Percentiles rank a stretch among this genome's conserved stretches.
phyloP scores from a whole-genome alignment of 805 yeast genomes.

The Candida arabinofermentans region DNA sequence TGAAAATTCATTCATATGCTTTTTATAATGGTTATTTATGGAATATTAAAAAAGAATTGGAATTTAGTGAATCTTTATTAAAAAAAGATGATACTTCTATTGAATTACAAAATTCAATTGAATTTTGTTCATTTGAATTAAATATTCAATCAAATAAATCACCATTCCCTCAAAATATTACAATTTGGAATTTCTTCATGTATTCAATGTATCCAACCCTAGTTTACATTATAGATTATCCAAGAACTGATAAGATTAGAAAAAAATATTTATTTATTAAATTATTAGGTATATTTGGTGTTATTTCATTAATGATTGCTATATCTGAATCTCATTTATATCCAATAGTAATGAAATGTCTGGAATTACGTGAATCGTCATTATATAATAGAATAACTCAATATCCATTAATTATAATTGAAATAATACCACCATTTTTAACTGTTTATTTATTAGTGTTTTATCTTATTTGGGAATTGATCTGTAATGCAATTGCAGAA shows the following conservation, averaged over 20 bases:
- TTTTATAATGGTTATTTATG: conserved; percentile 90
- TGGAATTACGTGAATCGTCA: conserved; percentile 47
- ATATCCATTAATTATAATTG: conserved; percentile 61
- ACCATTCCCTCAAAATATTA: conserved; percentile 72
- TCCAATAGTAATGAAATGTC: conserved; percentile 64
- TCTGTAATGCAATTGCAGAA: conserved; percentile 86
- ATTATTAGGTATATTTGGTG: conserved; percentile 78
- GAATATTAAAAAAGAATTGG: conserved; percentile 52
- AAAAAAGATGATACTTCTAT: conserved; percentile 34
- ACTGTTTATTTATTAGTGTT: conserved; percentile 72
- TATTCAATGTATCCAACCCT: conserved; percentile 88
- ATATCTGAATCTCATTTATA: conserved; percentile 72
- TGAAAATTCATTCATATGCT: conserved; percentile 95
- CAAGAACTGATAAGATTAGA: conserved; percentile 67
- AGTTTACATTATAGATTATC: conserved; percentile 78
- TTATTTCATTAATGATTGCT: conserved; percentile 75
- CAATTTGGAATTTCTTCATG: conserved; percentile 59
- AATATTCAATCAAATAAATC: conserved; percentile 45
- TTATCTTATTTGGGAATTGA: conserved; percentile 94
- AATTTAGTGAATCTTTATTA: conserved; percentile 42
- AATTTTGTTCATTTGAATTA: conserved; percentile 72
- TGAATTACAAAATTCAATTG: conserved; percentile 44
- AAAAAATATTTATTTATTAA: conserved; percentile 67
- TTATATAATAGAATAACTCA: conserved; percentile 37
- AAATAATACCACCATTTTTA: conserved; percentile 77